Evolutionary conservation across 306 rosid species (phyloP).

Genomic region (Trifolium subterraneum): DNA sequence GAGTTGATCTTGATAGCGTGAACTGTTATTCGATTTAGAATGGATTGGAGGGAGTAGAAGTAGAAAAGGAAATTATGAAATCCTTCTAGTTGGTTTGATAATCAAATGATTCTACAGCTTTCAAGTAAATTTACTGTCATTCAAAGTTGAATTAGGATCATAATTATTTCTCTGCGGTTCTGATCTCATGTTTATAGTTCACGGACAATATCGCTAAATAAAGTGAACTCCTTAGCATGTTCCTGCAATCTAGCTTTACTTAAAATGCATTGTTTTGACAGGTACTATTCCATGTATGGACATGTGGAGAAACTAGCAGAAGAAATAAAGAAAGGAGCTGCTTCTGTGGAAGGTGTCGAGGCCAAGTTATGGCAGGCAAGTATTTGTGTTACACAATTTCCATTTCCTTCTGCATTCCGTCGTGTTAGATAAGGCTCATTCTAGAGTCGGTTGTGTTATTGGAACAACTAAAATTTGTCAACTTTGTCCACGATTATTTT

Average conservation of each 20-base stretch:
- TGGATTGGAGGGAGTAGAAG: neutral
- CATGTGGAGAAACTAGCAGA: constrained; percentile 93
- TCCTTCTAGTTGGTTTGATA: neutral
- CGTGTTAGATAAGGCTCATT: too few relatives aligned
- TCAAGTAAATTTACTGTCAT: neutral
- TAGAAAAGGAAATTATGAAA: constrained; percentile 2
- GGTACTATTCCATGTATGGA: constrained; percentile 96
- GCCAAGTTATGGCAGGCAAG: constrained; percentile 90
- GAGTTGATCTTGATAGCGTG: too few relatives aligned
- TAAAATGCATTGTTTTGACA: constrained; percentile 47
- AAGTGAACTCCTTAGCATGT: neutral
- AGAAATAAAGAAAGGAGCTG: constrained; percentile 86
- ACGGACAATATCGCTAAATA: neutral
- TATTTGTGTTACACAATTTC: constrained; percentile 22
- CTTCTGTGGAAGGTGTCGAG: constrained; percentile 90
- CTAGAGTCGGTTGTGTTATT: too few relatives aligned
- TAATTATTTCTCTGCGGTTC: neutral
- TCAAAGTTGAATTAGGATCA: constrained; percentile 10
- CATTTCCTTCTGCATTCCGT: constrained; percentile 11
- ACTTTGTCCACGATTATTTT: too few relatives aligned
- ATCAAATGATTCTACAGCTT: constrained; percentile 3
- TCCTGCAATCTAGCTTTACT: too few relatives aligned
- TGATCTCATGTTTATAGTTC: neutral
- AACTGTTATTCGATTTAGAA: neutral
- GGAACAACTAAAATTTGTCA: too few relatives aligned